phyloP scores from a whole-genome alignment of 2,329 filamentous ascomycete species.

The Cladosporium sp. region DNA sequence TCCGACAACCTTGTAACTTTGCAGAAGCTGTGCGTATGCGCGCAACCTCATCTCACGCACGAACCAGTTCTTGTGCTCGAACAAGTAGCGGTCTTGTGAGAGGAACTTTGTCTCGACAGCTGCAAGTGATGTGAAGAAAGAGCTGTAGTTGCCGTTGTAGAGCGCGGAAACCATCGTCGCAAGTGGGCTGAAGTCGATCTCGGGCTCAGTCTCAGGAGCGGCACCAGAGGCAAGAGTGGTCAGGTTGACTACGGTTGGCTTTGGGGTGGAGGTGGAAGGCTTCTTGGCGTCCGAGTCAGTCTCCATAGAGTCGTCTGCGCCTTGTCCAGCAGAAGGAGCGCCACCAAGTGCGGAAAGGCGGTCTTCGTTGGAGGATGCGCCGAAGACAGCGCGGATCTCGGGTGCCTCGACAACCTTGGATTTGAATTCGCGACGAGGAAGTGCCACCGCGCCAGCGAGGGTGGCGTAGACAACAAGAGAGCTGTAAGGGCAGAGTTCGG shows the following conservation, averaged over 20 bases:
- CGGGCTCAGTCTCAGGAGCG: conserved; percentile 57
- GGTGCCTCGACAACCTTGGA: conserved; percentile 97
- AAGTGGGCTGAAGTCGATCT: conserved; percentile 84
- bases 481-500: conserved; percentile 96
- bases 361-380: conserved; percentile 69
- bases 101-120: conserved; percentile 92
- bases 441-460: conserved; percentile 84
- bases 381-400: conserved; percentile 95
- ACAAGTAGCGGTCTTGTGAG: conserved; percentile 87
- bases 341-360: conserved; percentile 79
- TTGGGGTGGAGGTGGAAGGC: conserved; percentile 39
- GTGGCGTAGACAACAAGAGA: conserved; percentile 93
- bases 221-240: conserved; percentile 69
- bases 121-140: conserved; percentile 86
- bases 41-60: conserved; percentile 97
- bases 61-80: conserved; percentile 95
- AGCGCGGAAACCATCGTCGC: conserved; percentile 84
- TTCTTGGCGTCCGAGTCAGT: conserved; percentile 19
- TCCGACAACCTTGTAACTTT: conserved; percentile 96
- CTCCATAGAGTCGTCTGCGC: conserved; percentile 66
- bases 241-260: conserved; percentile 77
- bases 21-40: conserved; percentile 92
- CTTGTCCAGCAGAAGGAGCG: conserved; percentile 73
- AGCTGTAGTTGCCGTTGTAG: conserved; percentile 90
- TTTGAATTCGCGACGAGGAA: conserved; percentile 98